phyloP scores from a whole-genome alignment of 495 filamentous ascomycete species.

The Bathelium albidoporum region DNA sequence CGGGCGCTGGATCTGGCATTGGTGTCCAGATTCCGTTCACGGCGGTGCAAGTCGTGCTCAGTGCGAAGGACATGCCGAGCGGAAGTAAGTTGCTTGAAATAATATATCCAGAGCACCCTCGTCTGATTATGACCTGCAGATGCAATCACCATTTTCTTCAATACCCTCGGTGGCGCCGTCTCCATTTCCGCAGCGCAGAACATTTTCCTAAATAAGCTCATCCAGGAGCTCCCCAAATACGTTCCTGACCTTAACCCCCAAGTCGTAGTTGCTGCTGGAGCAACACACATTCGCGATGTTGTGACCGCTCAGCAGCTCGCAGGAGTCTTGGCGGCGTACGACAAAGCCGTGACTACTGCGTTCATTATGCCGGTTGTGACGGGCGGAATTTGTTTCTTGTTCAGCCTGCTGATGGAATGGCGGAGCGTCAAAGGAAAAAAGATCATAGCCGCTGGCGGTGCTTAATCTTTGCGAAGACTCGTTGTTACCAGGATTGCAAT shows the following conservation, averaged over 20 bases:
- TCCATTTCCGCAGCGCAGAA: constrained; percentile 28
- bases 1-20: constrained; percentile 24
- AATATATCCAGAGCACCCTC: background rate
- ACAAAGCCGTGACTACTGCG: constrained; percentile 22
- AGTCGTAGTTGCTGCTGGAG: constrained; percentile 25
- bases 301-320: constrained; percentile 19
- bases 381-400: constrained; percentile 20
- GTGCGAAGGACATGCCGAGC: constrained; percentile 27
- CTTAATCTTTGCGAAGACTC: background rate
- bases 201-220: constrained; percentile 28
- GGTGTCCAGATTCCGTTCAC: constrained; percentile 29
- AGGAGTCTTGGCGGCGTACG: constrained; percentile 27
- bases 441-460: constrained; percentile 8
- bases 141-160: constrained; percentile 30
- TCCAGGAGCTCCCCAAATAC: constrained; percentile 16
- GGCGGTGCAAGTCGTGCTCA: constrained; percentile 26
- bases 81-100: constrained; percentile 12
- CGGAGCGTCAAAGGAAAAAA: constrained; percentile 32
- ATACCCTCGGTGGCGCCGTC: constrained; percentile 30
- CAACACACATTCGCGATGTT: constrained; percentile 26
- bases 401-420: constrained; percentile 26
- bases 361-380: constrained; percentile 25
- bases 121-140: background rate
- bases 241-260: constrained; percentile 22
- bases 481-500: background rate